Percentiles rank a stretch among this genome's conserved stretches.
These are phyloP conservation scores for Mitosporidium daphniae DNA, from an alignment of 371 early-diverging fungal genomes.

Conservation along the genomic window DNA sequence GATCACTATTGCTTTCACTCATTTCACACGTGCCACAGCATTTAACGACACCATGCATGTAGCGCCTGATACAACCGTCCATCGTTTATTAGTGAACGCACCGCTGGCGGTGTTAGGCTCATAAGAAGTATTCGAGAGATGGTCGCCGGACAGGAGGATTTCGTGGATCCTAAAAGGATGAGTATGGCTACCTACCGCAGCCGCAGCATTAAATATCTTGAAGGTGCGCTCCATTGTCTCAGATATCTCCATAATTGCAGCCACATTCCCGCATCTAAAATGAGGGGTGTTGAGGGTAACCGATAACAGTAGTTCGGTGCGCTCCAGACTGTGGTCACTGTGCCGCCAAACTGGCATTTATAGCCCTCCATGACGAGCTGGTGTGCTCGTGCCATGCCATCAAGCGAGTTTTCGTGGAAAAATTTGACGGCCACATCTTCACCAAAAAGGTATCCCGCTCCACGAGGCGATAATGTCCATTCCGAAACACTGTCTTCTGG, in stretches of 20 bases:
- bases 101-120: too few relatives aligned
- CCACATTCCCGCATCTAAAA: slow-evolving; percentile 76
- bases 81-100: too few relatives aligned
- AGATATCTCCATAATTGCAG: slow-evolving; percentile 50
- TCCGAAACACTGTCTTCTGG: slow-evolving; percentile 1
- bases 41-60: too few relatives aligned
- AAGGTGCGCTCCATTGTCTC: slow-evolving; percentile 24
- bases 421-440: slow-evolving; percentile 38
- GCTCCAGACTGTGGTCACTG: slow-evolving; percentile 4
- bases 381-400: slow-evolving; percentile 61
- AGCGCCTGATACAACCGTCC: too few relatives aligned
- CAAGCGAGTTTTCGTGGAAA: slow-evolving; percentile 34
- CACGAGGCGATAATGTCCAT: slow-evolving; percentile 12
- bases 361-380: slow-evolving; percentile 83
- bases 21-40: too few relatives aligned
- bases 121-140: too few relatives aligned
- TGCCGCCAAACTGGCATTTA: slow-evolving; percentile 11
- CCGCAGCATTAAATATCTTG: slow-evolving; percentile 56
- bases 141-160: too few relatives aligned
- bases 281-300: too few relatives aligned
- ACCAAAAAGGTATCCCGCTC: slow-evolving; percentile 74
- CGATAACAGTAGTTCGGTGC: slow-evolving; percentile 61
- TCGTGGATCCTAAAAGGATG: too few relatives aligned
- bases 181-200: too few relatives aligned
- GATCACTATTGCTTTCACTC: too few relatives aligned